A percentile compares a stretch with the other conserved stretches of the same genome.
These are phyloP conservation scores for Eucalyptus cloeziana DNA, from an alignment of 345 rosid genomes.

Conservation along the genomic window DNA sequence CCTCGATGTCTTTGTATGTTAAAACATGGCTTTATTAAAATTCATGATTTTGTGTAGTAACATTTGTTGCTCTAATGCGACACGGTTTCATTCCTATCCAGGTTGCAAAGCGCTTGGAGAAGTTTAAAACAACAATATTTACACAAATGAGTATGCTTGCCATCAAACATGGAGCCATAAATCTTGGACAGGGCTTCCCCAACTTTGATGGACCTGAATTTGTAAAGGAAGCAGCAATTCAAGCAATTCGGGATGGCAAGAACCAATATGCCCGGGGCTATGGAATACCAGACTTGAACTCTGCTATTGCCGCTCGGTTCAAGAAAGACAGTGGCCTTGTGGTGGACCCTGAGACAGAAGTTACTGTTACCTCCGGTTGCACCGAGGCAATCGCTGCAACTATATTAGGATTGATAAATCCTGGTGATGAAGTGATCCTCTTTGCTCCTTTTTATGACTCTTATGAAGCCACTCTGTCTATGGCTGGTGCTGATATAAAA, in stretches of 20 bases:
- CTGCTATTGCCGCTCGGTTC: constrained; percentile 63
- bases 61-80: background rate
- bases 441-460: constrained; percentile 95
- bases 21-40: background rate
- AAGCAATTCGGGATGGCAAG: constrained; percentile 81
- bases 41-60: background rate
- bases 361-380: constrained; percentile 92
- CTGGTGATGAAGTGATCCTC: constrained; percentile 88
- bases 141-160: constrained; percentile 91
- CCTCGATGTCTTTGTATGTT: background rate
- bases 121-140: constrained; percentile 91
- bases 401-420: constrained; percentile 74
- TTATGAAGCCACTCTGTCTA: constrained; percentile 89
- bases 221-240: constrained; percentile 88
- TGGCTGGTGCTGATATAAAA: constrained; percentile 86
- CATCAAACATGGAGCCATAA: constrained; percentile 77
- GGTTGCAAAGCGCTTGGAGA: constrained; percentile 89
- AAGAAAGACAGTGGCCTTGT: constrained; percentile 59
- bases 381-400: constrained; percentile 95
- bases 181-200: constrained; percentile 95
- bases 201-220: constrained; percentile 96
- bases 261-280: constrained; percentile 93
- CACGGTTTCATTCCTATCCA: background rate
- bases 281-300: constrained; percentile 65
- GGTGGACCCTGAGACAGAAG: constrained; percentile 82